Conservation (phyloP, 192 early-diverging fungal genomes). For the Borealophlyctis nickersoniae region DNA sequence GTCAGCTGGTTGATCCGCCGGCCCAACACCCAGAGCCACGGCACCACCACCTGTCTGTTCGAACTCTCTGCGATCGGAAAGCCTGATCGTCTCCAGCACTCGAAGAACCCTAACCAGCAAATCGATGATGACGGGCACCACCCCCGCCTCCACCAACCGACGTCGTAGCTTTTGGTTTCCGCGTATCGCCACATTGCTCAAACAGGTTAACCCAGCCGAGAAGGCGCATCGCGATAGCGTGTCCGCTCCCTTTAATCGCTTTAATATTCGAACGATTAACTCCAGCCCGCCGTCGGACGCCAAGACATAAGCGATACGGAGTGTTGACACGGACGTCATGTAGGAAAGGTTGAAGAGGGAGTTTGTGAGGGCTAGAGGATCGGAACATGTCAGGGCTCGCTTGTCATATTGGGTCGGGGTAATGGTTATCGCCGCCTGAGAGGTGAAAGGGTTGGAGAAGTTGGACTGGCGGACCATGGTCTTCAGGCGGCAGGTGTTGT, state of each 20-base stretch:
- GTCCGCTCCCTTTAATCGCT: not conserved
- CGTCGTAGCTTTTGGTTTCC: conserved; percentile 76
- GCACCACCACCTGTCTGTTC: too few relatives aligned
- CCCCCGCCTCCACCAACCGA: conserved; percentile 80
- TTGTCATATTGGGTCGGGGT: conserved; percentile 71
- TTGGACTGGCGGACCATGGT: conserved; percentile 26
- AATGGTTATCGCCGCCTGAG: conserved; percentile 18
- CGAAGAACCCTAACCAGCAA: conserved; percentile 51
- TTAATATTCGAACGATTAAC: conserved; percentile 76
- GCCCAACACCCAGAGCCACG: too few relatives aligned
- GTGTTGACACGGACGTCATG: conserved; percentile 73
- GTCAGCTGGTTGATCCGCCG: too few relatives aligned
- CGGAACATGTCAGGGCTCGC: conserved; percentile 91
- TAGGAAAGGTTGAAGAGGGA: conserved; percentile 86
- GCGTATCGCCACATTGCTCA: conserved; percentile 83
- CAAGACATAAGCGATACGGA: conserved; percentile 74
- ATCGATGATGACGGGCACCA: conserved; percentile 78
- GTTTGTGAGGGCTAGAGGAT: conserved; percentile 79
- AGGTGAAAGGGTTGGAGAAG: conserved; percentile 4
- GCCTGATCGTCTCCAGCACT: too few relatives aligned
- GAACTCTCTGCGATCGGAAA: too few relatives aligned
- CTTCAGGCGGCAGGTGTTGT: not conserved
- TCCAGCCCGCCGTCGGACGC: conserved; percentile 86
- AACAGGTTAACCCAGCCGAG: conserved; percentile 46
- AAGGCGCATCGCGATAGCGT: conserved; percentile 3